Evolutionary conservation across 1,139 yeast genomes (phyloP).

Genomic region (Yamadazyma aaseri): DNA sequence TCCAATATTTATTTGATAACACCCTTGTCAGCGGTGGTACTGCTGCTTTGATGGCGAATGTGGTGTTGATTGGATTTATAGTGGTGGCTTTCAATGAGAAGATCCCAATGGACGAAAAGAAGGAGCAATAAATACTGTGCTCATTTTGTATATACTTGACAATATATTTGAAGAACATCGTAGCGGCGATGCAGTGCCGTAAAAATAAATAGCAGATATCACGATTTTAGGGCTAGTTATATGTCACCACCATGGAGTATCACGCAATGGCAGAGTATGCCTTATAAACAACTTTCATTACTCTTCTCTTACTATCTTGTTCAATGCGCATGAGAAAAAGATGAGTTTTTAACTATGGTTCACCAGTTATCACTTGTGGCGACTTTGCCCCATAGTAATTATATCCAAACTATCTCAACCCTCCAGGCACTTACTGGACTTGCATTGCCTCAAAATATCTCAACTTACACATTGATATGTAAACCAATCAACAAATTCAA

Average conservation of each 20-base stretch:
- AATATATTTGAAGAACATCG: too few species aligned
- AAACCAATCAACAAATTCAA: conserved; percentile 44
- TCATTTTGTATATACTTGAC: too few species aligned
- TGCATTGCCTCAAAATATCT: conserved; percentile 36
- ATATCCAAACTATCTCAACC: conserved; percentile 43
- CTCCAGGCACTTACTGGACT: conserved; percentile 47
- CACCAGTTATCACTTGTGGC: conserved; percentile 45
- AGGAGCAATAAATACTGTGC: conserved; percentile 9
- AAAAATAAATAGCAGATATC: too few species aligned
- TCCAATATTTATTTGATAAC: conserved; percentile 55
- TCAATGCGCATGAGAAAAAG: too few species aligned
- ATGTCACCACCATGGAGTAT: too few species aligned
- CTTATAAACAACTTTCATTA: too few species aligned
- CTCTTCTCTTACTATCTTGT: too few species aligned
- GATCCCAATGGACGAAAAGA: conserved; percentile 34
- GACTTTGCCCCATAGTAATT: conserved; percentile 41
- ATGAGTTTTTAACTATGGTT: conserved; percentile 14
- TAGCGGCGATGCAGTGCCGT: too few species aligned
- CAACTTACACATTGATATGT: conserved; percentile 45
- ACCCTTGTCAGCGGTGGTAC: conserved; percentile 83
- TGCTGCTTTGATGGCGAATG: conserved; percentile 85
- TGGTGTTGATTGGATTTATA: conserved; percentile 83
- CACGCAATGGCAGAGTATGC: too few species aligned
- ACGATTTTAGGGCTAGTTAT: too few species aligned
- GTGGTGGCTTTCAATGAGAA: conserved; percentile 87